phyloP scores from a whole-genome alignment of 2,329 filamentous ascomycete species.

The Fusarium sp. region DNA sequence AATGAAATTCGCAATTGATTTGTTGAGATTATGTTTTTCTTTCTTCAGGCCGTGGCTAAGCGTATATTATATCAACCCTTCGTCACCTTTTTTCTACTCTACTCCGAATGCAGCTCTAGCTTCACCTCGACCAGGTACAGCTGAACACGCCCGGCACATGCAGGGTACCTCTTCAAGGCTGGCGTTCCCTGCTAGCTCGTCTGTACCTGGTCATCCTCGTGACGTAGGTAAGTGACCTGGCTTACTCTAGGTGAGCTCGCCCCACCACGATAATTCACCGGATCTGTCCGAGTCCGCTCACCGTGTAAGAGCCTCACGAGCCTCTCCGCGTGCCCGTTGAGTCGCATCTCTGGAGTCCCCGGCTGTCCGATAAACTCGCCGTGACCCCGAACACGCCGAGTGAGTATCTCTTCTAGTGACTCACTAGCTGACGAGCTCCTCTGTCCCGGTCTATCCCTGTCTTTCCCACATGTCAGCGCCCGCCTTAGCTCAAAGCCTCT shows the following conservation, averaged over 20 bases:
- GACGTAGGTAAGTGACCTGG: background rate
- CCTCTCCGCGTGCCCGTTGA: slow-evolving; percentile 31
- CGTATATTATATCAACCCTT: slow-evolving; percentile 26
- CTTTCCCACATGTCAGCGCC: slow-evolving; percentile 9
- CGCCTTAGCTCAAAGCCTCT: background rate
- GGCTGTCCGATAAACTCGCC: slow-evolving; percentile 23
- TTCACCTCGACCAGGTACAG: slow-evolving; percentile 11
- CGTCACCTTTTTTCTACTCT: slow-evolving; percentile 16
- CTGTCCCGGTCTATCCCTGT: slow-evolving; percentile 13
- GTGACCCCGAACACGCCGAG: slow-evolving; percentile 8
- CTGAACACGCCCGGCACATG: background rate
- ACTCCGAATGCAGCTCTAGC: background rate
- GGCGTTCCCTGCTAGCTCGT: background rate
- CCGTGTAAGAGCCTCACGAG: slow-evolving; percentile 15
- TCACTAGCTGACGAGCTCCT: slow-evolving; percentile 11
- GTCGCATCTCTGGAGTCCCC: slow-evolving; percentile 9
- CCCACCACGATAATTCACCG: slow-evolving; percentile 43
- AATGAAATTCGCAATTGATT: background rate
- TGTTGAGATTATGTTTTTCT: background rate
- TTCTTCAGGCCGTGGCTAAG: slow-evolving; percentile 11
- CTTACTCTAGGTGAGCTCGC: slow-evolving; percentile 18
- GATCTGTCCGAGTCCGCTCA: slow-evolving; percentile 22
- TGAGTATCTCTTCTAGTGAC: slow-evolving; percentile 1
- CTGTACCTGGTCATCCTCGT: slow-evolving; percentile 12
- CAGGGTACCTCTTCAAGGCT: background rate